Percentiles rank a stretch among this genome's conserved stretches.
Conservation (phyloP, 352 stramenopile species). For the Phytopythium boreale region DNA sequence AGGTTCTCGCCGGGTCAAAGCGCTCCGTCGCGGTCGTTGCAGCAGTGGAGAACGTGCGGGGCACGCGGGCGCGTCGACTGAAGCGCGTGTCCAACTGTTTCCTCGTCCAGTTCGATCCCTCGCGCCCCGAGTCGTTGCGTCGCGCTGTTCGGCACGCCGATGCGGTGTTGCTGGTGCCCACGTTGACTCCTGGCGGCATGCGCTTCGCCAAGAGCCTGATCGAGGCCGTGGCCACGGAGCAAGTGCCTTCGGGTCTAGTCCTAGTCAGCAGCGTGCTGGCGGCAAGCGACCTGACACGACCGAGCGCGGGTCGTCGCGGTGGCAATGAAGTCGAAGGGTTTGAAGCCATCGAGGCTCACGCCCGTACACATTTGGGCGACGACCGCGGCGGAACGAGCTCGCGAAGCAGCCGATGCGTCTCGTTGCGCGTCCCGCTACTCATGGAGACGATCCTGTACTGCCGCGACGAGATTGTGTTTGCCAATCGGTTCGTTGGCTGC, state of each 20-base stretch:
- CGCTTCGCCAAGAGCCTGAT: conserved; percentile 67
- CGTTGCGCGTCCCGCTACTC: conserved; percentile 59
- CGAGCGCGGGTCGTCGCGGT: conserved; percentile 8
- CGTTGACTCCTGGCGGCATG: conserved; percentile 52
- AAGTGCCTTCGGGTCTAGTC: conserved; percentile 46
- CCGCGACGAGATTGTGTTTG: conserved; percentile 71
- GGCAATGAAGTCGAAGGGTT: conserved; percentile 33
- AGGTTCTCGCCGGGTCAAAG: conserved; percentile 36
- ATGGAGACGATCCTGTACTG: conserved; percentile 81
- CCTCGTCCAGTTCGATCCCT: conserved; percentile 57
- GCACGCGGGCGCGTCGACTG: conserved; percentile 43
- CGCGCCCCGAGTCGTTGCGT: conserved; percentile 37
- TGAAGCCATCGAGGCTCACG: conserved; percentile 68
- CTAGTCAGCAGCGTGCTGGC: conserved; percentile 67
- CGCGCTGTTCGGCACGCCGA: conserved; percentile 68
- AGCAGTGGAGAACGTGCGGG: conserved; percentile 52
- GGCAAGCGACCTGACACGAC: conserved; percentile 32
- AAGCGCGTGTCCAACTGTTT: conserved; percentile 56
- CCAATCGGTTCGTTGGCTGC: conserved; percentile 52
- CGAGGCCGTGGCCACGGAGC: conserved; percentile 43
- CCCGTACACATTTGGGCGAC: conserved; percentile 9
- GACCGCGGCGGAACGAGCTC: conserved; percentile 16
- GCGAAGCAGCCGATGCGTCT: conserved; percentile 41
- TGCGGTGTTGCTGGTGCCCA: conserved; percentile 59
- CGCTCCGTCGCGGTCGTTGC: conserved; percentile 50